Conservation (phyloP, 2,329 filamentous ascomycete species). For the Fusarium ramigenum region DNA sequence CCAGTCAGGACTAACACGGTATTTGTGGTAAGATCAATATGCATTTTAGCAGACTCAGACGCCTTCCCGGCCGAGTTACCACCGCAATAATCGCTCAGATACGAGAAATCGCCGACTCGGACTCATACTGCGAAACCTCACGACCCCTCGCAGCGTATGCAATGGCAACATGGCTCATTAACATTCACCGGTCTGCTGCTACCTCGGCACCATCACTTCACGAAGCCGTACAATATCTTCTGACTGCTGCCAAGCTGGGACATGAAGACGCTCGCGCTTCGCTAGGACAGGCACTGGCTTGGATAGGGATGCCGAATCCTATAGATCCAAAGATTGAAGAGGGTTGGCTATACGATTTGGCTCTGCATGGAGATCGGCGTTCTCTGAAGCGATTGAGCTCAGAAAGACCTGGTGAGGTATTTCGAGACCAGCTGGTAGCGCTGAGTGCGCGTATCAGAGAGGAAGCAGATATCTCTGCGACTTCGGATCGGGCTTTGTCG, state of each 20-base stretch:
- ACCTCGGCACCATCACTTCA: background rate
- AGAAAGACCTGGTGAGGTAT: background rate
- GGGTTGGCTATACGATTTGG: background rate
- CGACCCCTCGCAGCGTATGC: background rate
- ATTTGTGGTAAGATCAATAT: no score
- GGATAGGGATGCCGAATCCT: background rate
- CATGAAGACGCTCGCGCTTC: background rate
- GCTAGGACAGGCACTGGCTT: background rate
- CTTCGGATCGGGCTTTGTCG: background rate
- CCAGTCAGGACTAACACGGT: fast-evolving
- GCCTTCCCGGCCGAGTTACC: background rate
- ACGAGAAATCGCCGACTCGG: background rate
- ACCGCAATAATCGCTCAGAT: background rate
- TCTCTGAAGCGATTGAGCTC: background rate
- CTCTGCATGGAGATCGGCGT: background rate
- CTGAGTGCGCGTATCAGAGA: fast-evolving
- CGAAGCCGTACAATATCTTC: background rate
- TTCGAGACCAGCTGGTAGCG: fast-evolving
- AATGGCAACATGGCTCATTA: background rate
- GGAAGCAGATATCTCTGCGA: background rate
- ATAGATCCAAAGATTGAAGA: background rate
- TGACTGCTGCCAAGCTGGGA: background rate
- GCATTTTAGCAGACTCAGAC: background rate
- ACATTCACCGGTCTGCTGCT: background rate
- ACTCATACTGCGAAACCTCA: background rate